Conservation (phyloP, 176 grass and related monocot species). For the Hordeum vulgare region DNA sequence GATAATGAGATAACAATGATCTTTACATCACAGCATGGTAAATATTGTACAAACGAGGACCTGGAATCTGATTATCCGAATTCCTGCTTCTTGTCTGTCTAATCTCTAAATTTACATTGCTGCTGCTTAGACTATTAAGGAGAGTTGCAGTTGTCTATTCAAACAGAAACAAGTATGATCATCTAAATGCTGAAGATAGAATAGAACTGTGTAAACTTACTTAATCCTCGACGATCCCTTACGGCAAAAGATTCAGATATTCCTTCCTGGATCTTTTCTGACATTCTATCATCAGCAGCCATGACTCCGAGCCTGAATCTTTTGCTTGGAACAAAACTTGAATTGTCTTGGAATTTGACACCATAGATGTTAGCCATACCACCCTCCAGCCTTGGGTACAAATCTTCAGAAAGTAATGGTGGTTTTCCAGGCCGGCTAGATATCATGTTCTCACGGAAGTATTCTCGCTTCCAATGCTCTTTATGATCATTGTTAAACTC, state of each 20-base stretch:
- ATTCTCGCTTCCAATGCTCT: not conserved
- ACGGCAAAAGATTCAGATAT: slow-evolving; percentile 21
- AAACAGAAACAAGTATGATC: not conserved
- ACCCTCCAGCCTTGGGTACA: slow-evolving; percentile 1
- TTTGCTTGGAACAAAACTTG: slow-evolving; percentile 7
- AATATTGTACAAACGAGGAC: not conserved
- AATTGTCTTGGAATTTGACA: slow-evolving; percentile 25
- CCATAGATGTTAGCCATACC: slow-evolving; percentile 1
- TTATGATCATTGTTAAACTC: slow-evolving; percentile 27
- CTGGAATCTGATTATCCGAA: not conserved
- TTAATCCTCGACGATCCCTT: not conserved
- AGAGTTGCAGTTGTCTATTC: not conserved
- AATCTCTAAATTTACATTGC: not conserved
- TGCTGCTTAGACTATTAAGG: not conserved
- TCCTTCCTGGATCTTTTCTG: slow-evolving; percentile 20
- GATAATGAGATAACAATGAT: not conserved
- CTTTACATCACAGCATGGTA: not conserved
- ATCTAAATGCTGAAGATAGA: not conserved
- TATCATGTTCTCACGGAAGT: not conserved
- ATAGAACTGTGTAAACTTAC: not conserved
- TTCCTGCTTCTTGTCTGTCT: not conserved
- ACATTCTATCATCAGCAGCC: slow-evolving; percentile 19
- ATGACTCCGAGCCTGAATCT: slow-evolving; percentile 26
- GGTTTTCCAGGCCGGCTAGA: not conserved
- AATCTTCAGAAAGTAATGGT: not conserved